Evolutionary conservation across 2,329 filamentous ascomycete genomes (phyloP), one percentile per base, ranked within the genome.

Genomic region (Leptographium galeiforme): DNA sequence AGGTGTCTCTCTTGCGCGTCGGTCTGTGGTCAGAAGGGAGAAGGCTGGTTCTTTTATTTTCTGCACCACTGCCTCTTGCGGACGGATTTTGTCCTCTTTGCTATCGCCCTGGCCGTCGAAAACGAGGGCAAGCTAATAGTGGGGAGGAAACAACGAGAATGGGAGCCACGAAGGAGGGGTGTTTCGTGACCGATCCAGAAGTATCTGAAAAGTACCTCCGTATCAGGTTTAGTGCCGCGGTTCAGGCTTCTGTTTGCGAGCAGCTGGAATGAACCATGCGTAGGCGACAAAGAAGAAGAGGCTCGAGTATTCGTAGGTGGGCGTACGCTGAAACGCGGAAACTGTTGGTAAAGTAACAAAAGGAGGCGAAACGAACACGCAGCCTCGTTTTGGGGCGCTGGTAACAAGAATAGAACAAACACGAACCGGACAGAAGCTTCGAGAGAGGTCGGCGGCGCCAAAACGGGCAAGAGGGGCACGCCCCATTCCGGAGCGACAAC

Each of bases 401-500:
- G 25, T 11, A 32, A 25, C 40, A 8, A 13, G 32, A 34, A 50
- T 19, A 25, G 36, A 48, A 41, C 44, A 19, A 8, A 11, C 30
- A 16, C 34, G 53, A 51, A 54, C 43, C 53, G 33, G 33, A 47
- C 12, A 43, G 53, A 54, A 54, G 48, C 48, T 51, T 54, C 53
- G 48, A 54, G 53, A 45, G 19, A 45, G 14, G 14, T 6, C 25
- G 13, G 25, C n/a, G 30, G 16, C n/a, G 40, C 49, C 49, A 32
- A 38, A 40, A 51, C 18, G 7, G 49, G 49, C 40, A 51, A 43
- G 50, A 51, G 50, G 43, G 50, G 50, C 49, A 51, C 8, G 12
- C 36, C n/a, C 19, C 36, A 14, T 30, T 8, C 13, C 30, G 38
- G 19, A 14, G 36, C 36, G 48, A 18, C 49, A 19, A 32, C 36